Conservation (phyloP, 257 asterid genomes). For the Rhazya stricta region DNA sequence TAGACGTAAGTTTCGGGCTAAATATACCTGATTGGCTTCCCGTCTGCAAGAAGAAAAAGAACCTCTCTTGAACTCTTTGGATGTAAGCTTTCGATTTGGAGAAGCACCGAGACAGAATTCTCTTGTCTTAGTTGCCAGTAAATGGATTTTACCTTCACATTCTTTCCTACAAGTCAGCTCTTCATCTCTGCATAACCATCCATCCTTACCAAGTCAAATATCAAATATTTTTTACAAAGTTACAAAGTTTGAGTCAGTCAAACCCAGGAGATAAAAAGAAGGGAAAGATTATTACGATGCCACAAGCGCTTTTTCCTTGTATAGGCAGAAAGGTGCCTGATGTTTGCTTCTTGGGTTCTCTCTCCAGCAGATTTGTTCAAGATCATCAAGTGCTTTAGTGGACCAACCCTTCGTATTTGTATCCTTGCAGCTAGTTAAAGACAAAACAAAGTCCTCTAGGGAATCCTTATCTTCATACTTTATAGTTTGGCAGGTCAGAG, state of each 20-base stretch:
- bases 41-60: constrained; percentile 63
- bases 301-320: constrained; percentile 45
- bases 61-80: constrained; percentile 54
- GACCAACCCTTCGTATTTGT: constrained; percentile 64
- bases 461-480: constrained; percentile 10
- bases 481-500: constrained; percentile 15
- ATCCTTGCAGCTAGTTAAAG: constrained; percentile 65
- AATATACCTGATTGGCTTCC: constrained; percentile 65
- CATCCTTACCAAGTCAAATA: constrained; percentile 4
- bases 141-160: constrained; percentile 43
- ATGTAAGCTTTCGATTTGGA: constrained; percentile 49
- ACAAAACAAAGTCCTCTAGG: constrained; percentile 28
- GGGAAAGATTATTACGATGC: constrained; percentile 41
- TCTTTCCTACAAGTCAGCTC: constrained; percentile 20
- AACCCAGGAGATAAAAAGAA: constrained; percentile 1
- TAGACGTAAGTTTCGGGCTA: background rate
- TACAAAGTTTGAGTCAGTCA: background rate
- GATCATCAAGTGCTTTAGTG: constrained; percentile 33
- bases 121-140: constrained; percentile 37
- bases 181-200: constrained; percentile 47
- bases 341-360: constrained; percentile 29
- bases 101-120: constrained; percentile 71
- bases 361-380: constrained; percentile 76
- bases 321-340: constrained; percentile 57
- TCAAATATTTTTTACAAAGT: background rate